Evolutionary conservation across 208 protist genomes (phyloP), one percentile per base, ranked within the genome.

Genomic region (Leishmania mexicana): DNA sequence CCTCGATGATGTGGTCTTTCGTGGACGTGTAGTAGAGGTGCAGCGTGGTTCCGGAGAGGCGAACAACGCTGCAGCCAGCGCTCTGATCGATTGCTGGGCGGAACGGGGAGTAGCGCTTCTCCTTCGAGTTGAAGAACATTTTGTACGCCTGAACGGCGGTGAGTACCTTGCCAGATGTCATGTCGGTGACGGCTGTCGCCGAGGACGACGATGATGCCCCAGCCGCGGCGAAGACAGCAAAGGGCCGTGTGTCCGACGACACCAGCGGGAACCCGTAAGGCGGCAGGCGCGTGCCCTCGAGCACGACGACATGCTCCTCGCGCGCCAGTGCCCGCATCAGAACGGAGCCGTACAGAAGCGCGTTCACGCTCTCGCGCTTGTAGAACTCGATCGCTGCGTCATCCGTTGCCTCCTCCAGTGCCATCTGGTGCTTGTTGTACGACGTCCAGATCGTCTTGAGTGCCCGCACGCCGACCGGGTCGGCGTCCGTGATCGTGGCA

Each of bases 21-120:
- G 91, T 76, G 60, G 87, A 93, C n/a, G 94, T 97, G 75, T 96
- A 92, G 83, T 97, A 96, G 40, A 97, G 85, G 80, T 97, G 94
- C 73, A 97, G 83, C 31, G 92, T 94, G 47, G 87, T 91, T 42
- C 90, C 90, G 35, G 87, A 89, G 49, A 97, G 76, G 57, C 85
- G 86, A n/a, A 91, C 91, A 3, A 97, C 94, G 74, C 91, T 91
- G 82, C 94, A 96, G 65, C 92, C 91, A 2, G 80, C 87, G 81
- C 95, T 97, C 47, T 54, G 78, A 42, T 95, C 94, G 28, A 97
- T 81, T 4, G 76, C 58, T 28, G 94, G 92, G 42, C 89, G 89
- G 80, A 97, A 93, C 8, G 94, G 92, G 10, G 90, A 92, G 78
- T 87, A 88, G 42, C 86, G 85, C 68, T 78, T 81, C 21, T 88